Base-by-base conservation (phyloP, 2,329 filamentous ascomycete genomes). In the Aspergillaceae sp. region DNA sequence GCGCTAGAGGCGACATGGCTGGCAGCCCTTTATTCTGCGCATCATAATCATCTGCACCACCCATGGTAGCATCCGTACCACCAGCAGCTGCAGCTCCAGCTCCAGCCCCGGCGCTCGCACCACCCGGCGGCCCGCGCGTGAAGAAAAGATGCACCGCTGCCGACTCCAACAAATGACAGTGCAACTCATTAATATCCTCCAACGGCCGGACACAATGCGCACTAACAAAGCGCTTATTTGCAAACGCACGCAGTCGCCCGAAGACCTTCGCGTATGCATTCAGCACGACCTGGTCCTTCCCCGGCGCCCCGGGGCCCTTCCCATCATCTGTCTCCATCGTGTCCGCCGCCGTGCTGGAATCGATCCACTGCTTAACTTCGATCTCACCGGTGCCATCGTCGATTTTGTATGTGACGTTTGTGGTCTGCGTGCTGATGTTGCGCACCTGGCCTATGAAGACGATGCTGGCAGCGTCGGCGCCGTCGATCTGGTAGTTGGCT, bases 321-420 rank as follows among this genome's bases (percentile, higher is more conserved):
- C 48, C 51, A 8, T 64, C 64, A 40, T 72, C 69, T 11, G 66
- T 67, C 37, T 74, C 72, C 63, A 74, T 70, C 38, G 61, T 60
- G 35, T 76, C 70, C 37, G 55, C 54, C 2, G 62, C 66, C 35
- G 67, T 63, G 33, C 76, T 74, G 7, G 36, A 26, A 47, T 68
- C 67, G 62, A 67, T 65, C 68, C 60, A 67, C 54, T 50, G 68
- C 61, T 60, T 81, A 79, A 54, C 90, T 68, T 98, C 94, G 58
- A 96, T 84, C 51, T 83, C 77, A 49, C 88, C 90, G 1, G 94
- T 98, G 64, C 92, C 92, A 68, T 98, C 92, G 70, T 98, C 92
- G 58, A 98, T 74, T 60, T 84, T 86, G 77, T 94, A 94, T 40
- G 87, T 95, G 56, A 89, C 82, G 71, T 95, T 94, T 55, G 91